Evolutionary conservation across 108 stramenopile genomes (phyloP).

Genomic region (Cyclostephanos invisitatus): DNA sequence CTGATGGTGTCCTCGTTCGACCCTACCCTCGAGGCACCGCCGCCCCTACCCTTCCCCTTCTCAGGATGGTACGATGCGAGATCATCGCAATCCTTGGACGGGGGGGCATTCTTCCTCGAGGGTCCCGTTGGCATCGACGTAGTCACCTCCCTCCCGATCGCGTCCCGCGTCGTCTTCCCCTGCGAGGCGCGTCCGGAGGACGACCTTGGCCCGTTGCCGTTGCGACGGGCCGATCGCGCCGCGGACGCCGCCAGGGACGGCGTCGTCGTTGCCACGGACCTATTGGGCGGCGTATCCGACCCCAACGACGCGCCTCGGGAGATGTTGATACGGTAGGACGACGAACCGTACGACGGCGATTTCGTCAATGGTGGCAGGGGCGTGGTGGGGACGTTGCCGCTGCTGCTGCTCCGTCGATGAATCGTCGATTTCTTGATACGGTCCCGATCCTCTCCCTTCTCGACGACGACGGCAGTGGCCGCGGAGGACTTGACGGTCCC

Average conservation of each 20-base stretch:
- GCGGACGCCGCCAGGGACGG: constrained; percentile 5
- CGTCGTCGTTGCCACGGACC: too few relatives aligned
- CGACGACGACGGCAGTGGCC: not conserved
- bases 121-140: not conserved
- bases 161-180: not conserved
- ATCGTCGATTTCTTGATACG: not conserved
- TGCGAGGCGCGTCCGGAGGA: not conserved
- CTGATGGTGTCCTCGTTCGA: not conserved
- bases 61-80: not conserved
- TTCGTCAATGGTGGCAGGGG: too few relatives aligned
- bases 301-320: not conserved
- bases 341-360: too few relatives aligned
- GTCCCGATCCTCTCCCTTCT: not conserved
- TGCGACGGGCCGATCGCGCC: constrained; percentile 9
- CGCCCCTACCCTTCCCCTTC: not conserved
- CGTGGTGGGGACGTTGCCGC: not conserved
- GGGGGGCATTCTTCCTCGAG: not conserved
- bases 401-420: not conserved
- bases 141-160: not conserved
- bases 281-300: not conserved
- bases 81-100: not conserved
- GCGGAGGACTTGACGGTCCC: not conserved
- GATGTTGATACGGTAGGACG: too few relatives aligned
- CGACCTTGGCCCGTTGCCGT: not conserved
- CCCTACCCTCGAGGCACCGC: not conserved